Conservation (phyloP, 1,284 basidiomycete genomes). For the Bjerkandera adusta region DNA sequence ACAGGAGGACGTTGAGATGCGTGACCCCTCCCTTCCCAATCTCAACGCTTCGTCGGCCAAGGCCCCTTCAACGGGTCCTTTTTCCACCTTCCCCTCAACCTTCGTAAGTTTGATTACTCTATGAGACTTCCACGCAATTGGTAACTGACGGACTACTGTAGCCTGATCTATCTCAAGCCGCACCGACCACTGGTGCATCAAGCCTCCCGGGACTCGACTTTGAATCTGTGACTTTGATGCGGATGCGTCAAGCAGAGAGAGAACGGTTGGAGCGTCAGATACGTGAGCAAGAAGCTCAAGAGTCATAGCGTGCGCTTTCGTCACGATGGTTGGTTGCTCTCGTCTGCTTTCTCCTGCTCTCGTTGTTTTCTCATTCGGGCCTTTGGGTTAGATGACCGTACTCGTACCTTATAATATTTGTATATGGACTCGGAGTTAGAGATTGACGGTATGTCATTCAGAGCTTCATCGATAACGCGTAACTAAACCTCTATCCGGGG, state of each 20-base stretch:
- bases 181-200: slow-evolving; percentile 24
- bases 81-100: slow-evolving; percentile 57
- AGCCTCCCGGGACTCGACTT: slow-evolving; percentile 58
- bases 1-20: no score
- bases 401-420: neutral
- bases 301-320: no score
- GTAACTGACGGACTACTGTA: slow-evolving; percentile 21
- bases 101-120: slow-evolving; percentile 42
- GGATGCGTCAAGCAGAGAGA: slow-evolving; percentile 77
- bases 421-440: neutral
- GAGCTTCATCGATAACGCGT: neutral
- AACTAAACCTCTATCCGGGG: slow-evolving; percentile 17
- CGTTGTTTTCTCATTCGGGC: neutral
- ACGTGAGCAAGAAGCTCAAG: slow-evolving; percentile 55
- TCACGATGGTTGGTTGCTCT: no score
- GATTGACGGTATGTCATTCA: slow-evolving; percentile 5
- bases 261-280: slow-evolving; percentile 78
- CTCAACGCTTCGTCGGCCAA: neutral
- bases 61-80: slow-evolving; percentile 21
- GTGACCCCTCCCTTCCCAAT: no score
- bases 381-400: neutral
- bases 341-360: neutral
- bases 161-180: slow-evolving; percentile 24
- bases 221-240: slow-evolving; percentile 79
- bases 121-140: slow-evolving; percentile 3